phyloP scores from a whole-genome alignment of 2,329 filamentous ascomycete species.

The Beauveria sp. region DNA sequence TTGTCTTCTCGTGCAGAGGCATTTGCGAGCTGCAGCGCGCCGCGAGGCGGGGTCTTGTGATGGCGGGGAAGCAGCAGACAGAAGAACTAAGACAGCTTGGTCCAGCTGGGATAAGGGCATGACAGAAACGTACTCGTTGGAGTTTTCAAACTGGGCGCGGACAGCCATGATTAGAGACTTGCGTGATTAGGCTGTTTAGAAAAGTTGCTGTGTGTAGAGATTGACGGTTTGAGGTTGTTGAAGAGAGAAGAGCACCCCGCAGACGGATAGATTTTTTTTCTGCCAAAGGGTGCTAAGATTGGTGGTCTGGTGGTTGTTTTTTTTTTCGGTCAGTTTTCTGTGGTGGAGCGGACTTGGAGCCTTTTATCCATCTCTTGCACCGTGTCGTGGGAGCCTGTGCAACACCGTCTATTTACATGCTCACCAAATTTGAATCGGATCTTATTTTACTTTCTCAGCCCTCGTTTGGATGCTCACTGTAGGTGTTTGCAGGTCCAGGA shows the following conservation, averaged over 20 bases:
- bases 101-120: background rate
- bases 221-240: constrained; percentile 7
- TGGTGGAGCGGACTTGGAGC: background rate
- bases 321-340: background rate
- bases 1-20: background rate
- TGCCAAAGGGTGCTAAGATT: background rate
- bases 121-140: constrained; percentile 65
- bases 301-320: background rate
- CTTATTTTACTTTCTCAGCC: no score
- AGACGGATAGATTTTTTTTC: constrained; percentile 8
- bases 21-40: background rate
- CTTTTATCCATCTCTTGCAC: background rate
- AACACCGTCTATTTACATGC: background rate
- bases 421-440: background rate
- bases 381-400: background rate
- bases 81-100: background rate
- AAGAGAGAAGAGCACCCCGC: constrained; percentile 3
- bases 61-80: constrained; percentile 2
- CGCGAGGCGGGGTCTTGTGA: constrained; percentile 10
- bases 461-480: background rate
- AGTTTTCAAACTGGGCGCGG: constrained; percentile 77
- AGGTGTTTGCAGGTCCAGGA: background rate
- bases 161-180: constrained; percentile 48
- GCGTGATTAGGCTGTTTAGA: background rate
- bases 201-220: background rate